These are phyloP conservation scores for Cryphonectria nitschkei DNA, from an alignment of 2,329 filamentous ascomycete genomes.

Conservation along the genomic window DNA sequence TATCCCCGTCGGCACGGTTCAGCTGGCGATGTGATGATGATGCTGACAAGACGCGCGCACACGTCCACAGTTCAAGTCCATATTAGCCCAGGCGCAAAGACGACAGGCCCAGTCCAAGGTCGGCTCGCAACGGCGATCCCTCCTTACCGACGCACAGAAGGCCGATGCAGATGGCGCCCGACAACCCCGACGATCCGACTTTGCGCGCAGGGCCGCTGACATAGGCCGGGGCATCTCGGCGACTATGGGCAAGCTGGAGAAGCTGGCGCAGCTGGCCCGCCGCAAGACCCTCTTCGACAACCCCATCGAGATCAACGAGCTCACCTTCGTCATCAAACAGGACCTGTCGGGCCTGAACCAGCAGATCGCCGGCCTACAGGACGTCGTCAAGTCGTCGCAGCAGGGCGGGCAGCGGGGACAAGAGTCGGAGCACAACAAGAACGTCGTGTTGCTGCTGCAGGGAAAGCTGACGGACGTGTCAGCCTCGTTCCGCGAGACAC, in stretches of 20 bases:
- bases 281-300: constrained; percentile 97
- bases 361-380: constrained; percentile 83
- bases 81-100: constrained; percentile 83
- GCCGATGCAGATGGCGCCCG: constrained; percentile 56
- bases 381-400: constrained; percentile 66
- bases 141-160: constrained; percentile 76
- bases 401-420: constrained; percentile 71
- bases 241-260: constrained; percentile 94
- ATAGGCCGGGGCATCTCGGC: constrained; percentile 89
- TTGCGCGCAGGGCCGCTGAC: constrained; percentile 86
- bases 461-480: constrained; percentile 91
- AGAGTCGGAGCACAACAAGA: constrained; percentile 97
- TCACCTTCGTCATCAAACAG: constrained; percentile 98
- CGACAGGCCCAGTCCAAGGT: constrained; percentile 76
- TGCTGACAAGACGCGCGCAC: constrained; percentile 1
- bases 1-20: background rate
- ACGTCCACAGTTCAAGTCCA: constrained; percentile 71
- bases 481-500: constrained; percentile 94
- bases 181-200: constrained; percentile 75
- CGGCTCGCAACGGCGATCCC: constrained; percentile 77
- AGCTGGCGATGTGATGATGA: background rate
- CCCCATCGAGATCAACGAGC: constrained; percentile 94
- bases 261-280: constrained; percentile 91
- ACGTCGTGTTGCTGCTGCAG: constrained; percentile 89
- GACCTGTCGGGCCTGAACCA: constrained; percentile 83